phyloP scores from a whole-genome alignment of 495 filamentous ascomycete genomes.

The Aspergillus asperescens region DNA sequence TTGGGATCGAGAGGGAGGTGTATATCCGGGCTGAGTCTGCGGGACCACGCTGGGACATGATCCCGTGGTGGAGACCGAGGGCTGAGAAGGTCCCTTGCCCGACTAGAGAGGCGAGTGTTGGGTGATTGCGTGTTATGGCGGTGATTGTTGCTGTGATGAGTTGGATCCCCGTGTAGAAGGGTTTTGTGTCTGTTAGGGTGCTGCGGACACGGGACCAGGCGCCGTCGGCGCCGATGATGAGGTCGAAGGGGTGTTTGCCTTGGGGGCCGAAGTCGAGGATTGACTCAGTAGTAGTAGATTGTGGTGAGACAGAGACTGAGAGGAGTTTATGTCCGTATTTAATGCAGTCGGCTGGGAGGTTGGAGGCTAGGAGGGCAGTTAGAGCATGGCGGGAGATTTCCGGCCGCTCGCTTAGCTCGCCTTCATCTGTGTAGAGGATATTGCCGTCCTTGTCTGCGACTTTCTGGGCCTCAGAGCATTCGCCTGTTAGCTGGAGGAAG shows the following conservation, averaged over 20 bases:
- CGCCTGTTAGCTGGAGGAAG: conserved; percentile 34
- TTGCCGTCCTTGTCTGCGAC: conserved; percentile 37
- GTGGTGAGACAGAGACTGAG: not conserved
- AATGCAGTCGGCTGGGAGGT: conserved; percentile 34
- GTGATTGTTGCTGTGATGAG: conserved; percentile 20
- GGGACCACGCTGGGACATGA: conserved; percentile 32
- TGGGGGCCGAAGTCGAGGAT: not conserved
- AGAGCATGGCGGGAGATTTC: conserved; percentile 42
- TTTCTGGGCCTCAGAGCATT: conserved; percentile 30
- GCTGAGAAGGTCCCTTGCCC: conserved; percentile 22
- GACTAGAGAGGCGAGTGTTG: conserved; percentile 23
- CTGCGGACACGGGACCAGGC: conserved; percentile 53
- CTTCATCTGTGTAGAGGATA: conserved; percentile 27
- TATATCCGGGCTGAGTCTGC: conserved; percentile 40
- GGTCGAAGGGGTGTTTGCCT: conserved; percentile 33
- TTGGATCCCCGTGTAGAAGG: conserved; percentile 45
- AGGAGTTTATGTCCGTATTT: conserved; percentile 41
- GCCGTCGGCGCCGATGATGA: conserved; percentile 60
- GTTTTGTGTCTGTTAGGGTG: conserved; percentile 42
- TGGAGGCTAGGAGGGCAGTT: conserved; percentile 33
- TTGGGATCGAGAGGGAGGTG: conserved; percentile 26
- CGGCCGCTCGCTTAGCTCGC: conserved; percentile 30
- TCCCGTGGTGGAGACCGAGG: conserved; percentile 25
- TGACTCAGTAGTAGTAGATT: conserved; percentile 9
- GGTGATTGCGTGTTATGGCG: conserved; percentile 21